phyloP scores from a whole-genome alignment of 2,329 filamentous ascomycete species.

The Aspergillus sergii region DNA sequence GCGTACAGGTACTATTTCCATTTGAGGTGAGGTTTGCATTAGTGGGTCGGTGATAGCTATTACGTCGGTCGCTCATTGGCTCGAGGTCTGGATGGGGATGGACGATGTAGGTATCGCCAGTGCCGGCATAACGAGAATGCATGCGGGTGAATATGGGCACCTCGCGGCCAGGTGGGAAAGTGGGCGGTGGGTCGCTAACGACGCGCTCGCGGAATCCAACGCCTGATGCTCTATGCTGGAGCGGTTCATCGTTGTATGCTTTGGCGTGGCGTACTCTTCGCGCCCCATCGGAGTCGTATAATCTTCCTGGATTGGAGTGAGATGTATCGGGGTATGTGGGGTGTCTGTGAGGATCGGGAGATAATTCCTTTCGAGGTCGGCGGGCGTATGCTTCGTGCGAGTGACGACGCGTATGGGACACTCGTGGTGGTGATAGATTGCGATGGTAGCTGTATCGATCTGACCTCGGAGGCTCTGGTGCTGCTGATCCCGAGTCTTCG shows the following conservation, averaged over 20 bases:
- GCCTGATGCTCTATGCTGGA: slow-evolving; percentile 11
- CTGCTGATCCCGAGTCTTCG: slow-evolving; percentile 27
- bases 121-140: slow-evolving; percentile 20
- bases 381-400: slow-evolving; percentile 41
- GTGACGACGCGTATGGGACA: slow-evolving; percentile 33
- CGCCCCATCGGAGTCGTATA: slow-evolving; percentile 24
- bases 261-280: slow-evolving; percentile 15
- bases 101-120: slow-evolving; percentile 16
- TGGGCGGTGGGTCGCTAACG: slow-evolving; percentile 17
- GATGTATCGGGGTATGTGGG: slow-evolving; percentile 15
- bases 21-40: slow-evolving; percentile 20
- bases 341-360: slow-evolving; percentile 23
- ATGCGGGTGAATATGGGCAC: slow-evolving; percentile 14
- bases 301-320: slow-evolving; percentile 10
- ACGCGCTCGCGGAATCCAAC: slow-evolving; percentile 17
- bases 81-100: slow-evolving; percentile 29
- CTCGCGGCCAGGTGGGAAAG: slow-evolving; percentile 14
- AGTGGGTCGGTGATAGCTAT: slow-evolving; percentile 25
- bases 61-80: slow-evolving; percentile 27
- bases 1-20: not conserved
- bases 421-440: slow-evolving; percentile 31
- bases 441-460: slow-evolving; percentile 21
- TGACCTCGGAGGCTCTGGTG: slow-evolving; percentile 11
- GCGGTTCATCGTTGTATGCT: slow-evolving; percentile 19
- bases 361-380: slow-evolving; percentile 32